phyloP scores from a whole-genome alignment of 1,284 basidiomycete genomes.

The Athelia sp. region DNA sequence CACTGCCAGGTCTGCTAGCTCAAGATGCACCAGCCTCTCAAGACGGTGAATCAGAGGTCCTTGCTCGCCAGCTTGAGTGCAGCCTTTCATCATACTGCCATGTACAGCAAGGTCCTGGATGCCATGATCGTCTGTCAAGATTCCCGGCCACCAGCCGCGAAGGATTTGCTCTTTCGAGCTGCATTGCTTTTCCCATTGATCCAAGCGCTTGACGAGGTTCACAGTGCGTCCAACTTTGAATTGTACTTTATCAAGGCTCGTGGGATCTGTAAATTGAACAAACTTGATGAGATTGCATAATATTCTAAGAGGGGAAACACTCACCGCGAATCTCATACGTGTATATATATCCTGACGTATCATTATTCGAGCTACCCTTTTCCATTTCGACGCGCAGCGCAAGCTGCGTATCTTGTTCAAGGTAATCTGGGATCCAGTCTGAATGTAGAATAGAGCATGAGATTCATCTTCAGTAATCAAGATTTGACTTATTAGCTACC shows the following conservation, averaged over 20 bases:
- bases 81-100: constrained; percentile 37
- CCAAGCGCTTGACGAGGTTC: constrained; percentile 45
- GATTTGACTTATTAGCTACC: constrained; percentile 27
- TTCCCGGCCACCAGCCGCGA: constrained; percentile 48
- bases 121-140: constrained; percentile 23
- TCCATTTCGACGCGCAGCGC: constrained; percentile 68
- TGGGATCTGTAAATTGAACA: constrained; percentile 18
- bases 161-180: constrained; percentile 44
- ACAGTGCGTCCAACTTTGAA: constrained; percentile 50
- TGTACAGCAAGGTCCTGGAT: neutral
- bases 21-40: constrained; percentile 72
- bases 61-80: constrained; percentile 46
- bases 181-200: constrained; percentile 73
- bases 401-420: constrained; percentile 56
- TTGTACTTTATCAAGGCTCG: constrained; percentile 27
- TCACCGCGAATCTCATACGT: constrained; percentile 70
- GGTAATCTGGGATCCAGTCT: constrained; percentile 70
- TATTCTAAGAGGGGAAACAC: constrained; percentile 8
- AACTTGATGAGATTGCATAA: constrained; percentile 28
- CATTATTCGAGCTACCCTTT: constrained; percentile 50
- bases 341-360: constrained; percentile 72
- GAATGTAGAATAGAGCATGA: neutral
- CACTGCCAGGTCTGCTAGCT: constrained; percentile 61
- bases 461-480: constrained; percentile 3
- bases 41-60: constrained; percentile 40